These are phyloP conservation scores for Tetrahymena malaccensis DNA, from an alignment of 73 alveolate species.

Conservation along the genomic window DNA sequence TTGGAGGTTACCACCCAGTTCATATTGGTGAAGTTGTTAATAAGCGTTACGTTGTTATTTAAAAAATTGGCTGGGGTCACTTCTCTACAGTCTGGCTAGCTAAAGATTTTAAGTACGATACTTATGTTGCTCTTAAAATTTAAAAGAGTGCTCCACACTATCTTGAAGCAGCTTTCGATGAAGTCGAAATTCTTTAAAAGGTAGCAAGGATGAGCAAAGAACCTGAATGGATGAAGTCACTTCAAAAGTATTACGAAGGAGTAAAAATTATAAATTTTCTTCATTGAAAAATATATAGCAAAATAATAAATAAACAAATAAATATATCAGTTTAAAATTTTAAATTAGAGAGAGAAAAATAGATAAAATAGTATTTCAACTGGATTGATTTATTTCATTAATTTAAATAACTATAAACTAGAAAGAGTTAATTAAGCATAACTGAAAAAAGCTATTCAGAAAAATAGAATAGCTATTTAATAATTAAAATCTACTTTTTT, in stretches of 20 bases:
- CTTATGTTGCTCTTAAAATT: constrained; percentile 87
- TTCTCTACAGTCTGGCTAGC: constrained; percentile 99
- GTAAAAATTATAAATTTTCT: neutral
- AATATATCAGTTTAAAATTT: neutral
- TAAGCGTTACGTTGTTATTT: constrained; percentile 87
- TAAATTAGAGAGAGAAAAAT: too few relatives aligned
- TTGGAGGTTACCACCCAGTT: constrained; percentile 99
- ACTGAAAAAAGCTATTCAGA: too few relatives aligned
- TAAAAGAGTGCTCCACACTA: constrained; percentile 96
- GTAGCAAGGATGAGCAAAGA: constrained; percentile 68
- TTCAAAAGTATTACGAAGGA: constrained; percentile 9
- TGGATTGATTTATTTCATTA: too few relatives aligned
- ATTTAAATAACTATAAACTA: too few relatives aligned
- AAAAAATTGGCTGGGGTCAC: constrained; percentile 99
- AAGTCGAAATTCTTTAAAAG: constrained; percentile 91
- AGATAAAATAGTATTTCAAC: too few relatives aligned
- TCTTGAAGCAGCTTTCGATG: constrained; percentile 98
- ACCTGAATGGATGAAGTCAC: constrained; percentile 17
- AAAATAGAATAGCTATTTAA: too few relatives aligned
- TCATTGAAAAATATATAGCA: neutral
- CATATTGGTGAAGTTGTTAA: constrained; percentile 94
- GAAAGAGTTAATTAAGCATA: too few relatives aligned
- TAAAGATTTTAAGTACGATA: constrained; percentile 75
- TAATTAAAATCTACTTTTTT: too few relatives aligned
- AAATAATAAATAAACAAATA: neutral